phyloP scores from a whole-genome alignment of 2,329 filamentous ascomycete species.

The Aspergillus sojae region DNA sequence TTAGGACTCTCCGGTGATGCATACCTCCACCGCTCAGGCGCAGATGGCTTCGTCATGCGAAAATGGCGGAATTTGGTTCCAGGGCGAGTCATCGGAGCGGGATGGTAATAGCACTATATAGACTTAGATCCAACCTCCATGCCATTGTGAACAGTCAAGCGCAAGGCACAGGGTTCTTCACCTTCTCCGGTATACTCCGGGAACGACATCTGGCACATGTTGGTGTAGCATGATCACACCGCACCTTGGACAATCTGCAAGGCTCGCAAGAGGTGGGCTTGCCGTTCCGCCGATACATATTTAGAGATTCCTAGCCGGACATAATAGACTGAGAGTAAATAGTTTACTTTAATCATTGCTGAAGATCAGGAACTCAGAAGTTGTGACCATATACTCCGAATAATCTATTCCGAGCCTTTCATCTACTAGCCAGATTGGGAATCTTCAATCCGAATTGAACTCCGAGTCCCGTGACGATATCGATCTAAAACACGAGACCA shows the following conservation, averaged over 20 bases:
- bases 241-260: slow-evolving; percentile 5
- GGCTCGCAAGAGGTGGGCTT: slow-evolving; percentile 8
- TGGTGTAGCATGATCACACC: slow-evolving; percentile 9
- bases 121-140: background rate
- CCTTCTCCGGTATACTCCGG: background rate
- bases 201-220: slow-evolving; percentile 3
- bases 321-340: background rate
- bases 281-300: slow-evolving; percentile 5
- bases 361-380: background rate
- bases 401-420: background rate
- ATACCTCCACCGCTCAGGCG: background rate
- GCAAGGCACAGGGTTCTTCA: background rate
- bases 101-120: background rate
- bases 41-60: background rate
- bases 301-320: background rate
- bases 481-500: background rate
- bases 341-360: background rate
- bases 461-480: background rate
- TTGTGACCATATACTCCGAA: background rate
- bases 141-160: background rate
- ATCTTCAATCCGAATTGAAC: background rate
- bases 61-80: background rate
- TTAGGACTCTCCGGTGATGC: background rate
- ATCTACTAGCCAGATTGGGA: background rate
- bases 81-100: background rate